Conservation (phyloP, 2,329 filamentous ascomycete genomes). For the Apiospora phragmitis region DNA sequence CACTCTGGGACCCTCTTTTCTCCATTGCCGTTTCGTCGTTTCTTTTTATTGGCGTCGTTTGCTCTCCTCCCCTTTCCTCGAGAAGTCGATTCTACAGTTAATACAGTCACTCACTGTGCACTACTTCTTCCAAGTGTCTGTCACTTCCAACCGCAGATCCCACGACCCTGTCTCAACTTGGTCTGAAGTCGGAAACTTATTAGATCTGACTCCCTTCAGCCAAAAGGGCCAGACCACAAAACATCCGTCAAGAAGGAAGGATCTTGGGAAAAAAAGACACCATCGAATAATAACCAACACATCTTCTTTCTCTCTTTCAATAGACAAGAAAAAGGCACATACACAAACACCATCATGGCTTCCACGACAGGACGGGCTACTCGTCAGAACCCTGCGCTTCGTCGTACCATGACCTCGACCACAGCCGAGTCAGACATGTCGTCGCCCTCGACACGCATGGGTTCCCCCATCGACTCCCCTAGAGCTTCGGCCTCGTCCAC, state of each 20-base stretch:
- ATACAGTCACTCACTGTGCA: not conserved
- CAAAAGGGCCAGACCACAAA: not conserved
- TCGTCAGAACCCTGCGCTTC: slow-evolving; percentile 45
- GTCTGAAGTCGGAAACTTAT: slow-evolving; percentile 6
- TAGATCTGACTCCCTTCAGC: not conserved
- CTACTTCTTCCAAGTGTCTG: not conserved
- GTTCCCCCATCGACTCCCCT: slow-evolving; percentile 61
- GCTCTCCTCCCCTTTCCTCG: not conserved
- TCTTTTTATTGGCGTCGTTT: slow-evolving; percentile 3
- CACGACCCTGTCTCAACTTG: not conserved
- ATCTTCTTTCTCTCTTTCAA: not conserved
- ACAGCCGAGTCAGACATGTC: slow-evolving; percentile 45
- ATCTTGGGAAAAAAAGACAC: not conserved
- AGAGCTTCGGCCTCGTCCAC: slow-evolving; percentile 75
- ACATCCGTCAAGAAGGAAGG: not conserved
- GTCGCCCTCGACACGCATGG: slow-evolving; percentile 55
- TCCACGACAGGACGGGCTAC: slow-evolving; percentile 43
- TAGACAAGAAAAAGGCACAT: not conserved
- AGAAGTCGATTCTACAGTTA: not conserved
- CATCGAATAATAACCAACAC: not conserved
- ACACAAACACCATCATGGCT: slow-evolving; percentile 40
- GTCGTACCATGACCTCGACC: slow-evolving; percentile 46
- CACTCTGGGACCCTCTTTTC: not conserved
- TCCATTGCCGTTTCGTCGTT: not conserved
- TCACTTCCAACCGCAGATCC: not conserved